These are phyloP conservation scores for Capsicum pubescens DNA, from an alignment of 257 asterid genomes.

Conservation along the genomic window DNA sequence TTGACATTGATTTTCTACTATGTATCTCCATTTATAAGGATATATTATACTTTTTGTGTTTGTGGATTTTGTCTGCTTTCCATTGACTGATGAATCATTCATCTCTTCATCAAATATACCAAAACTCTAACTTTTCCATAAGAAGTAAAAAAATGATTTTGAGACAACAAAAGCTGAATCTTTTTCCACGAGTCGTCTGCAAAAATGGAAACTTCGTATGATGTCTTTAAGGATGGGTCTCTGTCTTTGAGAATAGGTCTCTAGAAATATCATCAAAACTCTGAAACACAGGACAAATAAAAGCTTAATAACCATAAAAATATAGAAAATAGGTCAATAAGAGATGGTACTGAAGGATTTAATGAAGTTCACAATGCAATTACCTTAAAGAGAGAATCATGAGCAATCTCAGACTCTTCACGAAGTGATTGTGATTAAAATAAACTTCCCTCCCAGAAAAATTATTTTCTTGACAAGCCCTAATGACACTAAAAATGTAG, in stretches of 20 bases:
- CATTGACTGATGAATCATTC: slow-evolving; percentile 45
- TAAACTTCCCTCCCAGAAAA: slow-evolving; percentile 49
- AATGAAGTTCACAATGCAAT: neutral
- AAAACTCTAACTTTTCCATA: neutral
- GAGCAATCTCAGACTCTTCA: slow-evolving; percentile 62
- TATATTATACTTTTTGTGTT: slow-evolving; percentile 31
- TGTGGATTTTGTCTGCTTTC: slow-evolving; percentile 40
- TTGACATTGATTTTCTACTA: no score
- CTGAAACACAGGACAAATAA: slow-evolving; percentile 43
- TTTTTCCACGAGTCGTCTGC: no score
- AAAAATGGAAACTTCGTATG: slow-evolving; percentile 71
- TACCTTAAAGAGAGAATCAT: slow-evolving; percentile 78
- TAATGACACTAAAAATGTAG: no score
- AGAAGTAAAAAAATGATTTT: slow-evolving; percentile 6
- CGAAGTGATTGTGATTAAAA: slow-evolving; percentile 68
- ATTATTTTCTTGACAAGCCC: slow-evolving; percentile 32
- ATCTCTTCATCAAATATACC: slow-evolving; percentile 44
- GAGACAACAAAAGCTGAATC: slow-evolving; percentile 15
- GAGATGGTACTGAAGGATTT: neutral
- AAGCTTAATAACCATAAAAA: neutral
- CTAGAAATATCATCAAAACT: slow-evolving; percentile 60
- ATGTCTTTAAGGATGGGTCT: slow-evolving; percentile 65
- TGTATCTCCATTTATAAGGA: no score
- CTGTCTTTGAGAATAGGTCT: no score
- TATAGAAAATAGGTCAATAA: neutral